These are phyloP conservation scores for Colletotrichum simmondsii DNA, from an alignment of 2,329 filamentous ascomycete species.

Conservation along the genomic window DNA sequence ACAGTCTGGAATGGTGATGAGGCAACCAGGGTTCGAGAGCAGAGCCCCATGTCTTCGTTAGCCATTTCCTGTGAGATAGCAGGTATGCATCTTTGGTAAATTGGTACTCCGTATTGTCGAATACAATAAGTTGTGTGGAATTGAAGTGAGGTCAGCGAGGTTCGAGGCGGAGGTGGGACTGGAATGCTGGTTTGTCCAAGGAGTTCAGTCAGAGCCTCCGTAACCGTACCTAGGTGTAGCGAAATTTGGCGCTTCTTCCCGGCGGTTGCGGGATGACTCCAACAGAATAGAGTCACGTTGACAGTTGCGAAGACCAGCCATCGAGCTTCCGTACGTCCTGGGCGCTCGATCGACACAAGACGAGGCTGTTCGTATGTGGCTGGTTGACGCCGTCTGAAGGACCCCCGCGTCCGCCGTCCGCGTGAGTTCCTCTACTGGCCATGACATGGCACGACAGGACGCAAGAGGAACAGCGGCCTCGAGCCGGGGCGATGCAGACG, in stretches of 20 bases:
- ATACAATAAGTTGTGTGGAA: neutral
- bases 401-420: constrained; percentile 4
- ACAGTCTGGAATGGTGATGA: neutral
- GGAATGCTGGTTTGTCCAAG: neutral
- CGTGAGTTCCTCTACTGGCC: neutral
- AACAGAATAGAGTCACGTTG: neutral
- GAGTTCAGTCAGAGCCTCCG: neutral
- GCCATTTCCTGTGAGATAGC: too few species aligned
- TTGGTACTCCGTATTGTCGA: neutral
- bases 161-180: neutral
- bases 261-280: neutral
- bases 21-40: neutral
- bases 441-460: neutral
- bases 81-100: too few species aligned
- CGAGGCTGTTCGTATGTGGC: neutral
- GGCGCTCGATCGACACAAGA: neutral
- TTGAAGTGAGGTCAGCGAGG: neutral
- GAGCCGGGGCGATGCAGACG: neutral
- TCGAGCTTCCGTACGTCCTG: neutral
- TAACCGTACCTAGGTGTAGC: too few species aligned
- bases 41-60: neutral
- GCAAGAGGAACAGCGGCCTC: constrained; percentile 3
- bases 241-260: neutral
- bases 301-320: neutral
- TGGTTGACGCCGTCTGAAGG: neutral